phyloP scores from a whole-genome alignment of 768 basidiomycete genomes.

The Boletus sensibilis region DNA sequence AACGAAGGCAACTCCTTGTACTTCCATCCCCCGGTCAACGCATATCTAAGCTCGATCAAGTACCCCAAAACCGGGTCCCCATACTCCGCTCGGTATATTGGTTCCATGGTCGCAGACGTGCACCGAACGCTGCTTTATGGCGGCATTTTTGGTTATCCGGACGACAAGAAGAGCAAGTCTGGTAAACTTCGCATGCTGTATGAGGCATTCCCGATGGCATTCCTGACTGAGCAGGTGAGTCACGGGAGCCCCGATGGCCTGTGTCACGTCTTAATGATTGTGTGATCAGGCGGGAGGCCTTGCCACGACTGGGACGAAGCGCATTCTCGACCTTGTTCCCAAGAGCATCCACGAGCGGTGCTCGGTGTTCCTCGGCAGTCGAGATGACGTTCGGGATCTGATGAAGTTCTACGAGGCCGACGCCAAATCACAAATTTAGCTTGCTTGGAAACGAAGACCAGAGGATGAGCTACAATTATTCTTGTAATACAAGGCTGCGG shows the following conservation, averaged over 20 bases:
- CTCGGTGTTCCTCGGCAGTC: constrained; percentile 90
- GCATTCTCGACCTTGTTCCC: constrained; percentile 90
- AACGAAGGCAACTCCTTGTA: constrained; percentile 98
- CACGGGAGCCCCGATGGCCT: neutral
- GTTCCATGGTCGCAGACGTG: constrained; percentile 99
- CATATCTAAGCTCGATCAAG: constrained; percentile 91
- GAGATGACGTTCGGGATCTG: constrained; percentile 90
- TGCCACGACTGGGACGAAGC: constrained; percentile 91
- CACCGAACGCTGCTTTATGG: constrained; percentile 96
- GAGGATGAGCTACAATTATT: constrained; percentile 1
- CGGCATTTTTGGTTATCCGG: constrained; percentile 97
- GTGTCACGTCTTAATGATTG: neutral
- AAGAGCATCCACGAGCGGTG: constrained; percentile 88
- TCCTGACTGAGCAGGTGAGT: constrained; percentile 84
- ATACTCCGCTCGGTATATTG: constrained; percentile 92
- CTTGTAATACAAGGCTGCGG: constrained; percentile 4
- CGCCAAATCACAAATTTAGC: constrained; percentile 14
- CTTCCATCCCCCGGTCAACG: constrained; percentile 78
- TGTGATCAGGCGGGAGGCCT: constrained; percentile 81
- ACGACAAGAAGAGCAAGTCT: constrained; percentile 95
- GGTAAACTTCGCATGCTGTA: constrained; percentile 95
- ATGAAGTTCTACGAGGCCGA: constrained; percentile 74
- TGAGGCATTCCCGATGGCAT: constrained; percentile 98
- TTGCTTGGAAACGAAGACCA: neutral
- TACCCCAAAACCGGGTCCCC: constrained; percentile 75